phyloP scores from a whole-genome alignment of 306 rosid species.

The Ochetophila trinervis region DNA sequence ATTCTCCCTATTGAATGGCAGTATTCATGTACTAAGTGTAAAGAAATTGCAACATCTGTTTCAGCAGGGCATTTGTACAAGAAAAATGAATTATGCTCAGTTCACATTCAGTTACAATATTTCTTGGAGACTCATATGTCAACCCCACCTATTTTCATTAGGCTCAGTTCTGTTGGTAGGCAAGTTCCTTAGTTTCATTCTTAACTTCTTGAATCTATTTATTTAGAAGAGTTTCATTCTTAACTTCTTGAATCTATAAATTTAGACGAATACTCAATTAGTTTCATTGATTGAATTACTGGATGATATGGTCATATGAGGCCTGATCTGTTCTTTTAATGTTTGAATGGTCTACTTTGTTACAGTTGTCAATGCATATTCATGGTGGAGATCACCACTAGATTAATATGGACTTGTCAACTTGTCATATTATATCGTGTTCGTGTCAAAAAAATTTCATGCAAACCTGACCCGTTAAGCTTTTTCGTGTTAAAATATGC shows the following conservation, averaged over 20 bases:
- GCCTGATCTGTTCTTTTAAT: background rate
- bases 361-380: background rate
- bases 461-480: too few species aligned
- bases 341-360: background rate
- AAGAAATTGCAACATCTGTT: constrained; percentile 37
- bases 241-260: too few species aligned
- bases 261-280: background rate
- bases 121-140: constrained; percentile 31
- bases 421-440: too few species aligned
- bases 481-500: too few species aligned
- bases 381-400: too few species aligned
- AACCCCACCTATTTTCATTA: constrained; percentile 56
- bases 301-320: background rate
- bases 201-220: constrained; percentile 5
- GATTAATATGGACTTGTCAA: too few species aligned
- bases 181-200: constrained; percentile 28
- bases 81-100: constrained; percentile 43
- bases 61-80: constrained; percentile 31
- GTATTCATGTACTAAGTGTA: constrained; percentile 65
- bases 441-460: too few species aligned
- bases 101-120: constrained; percentile 53
- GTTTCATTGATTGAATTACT: background rate
- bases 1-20: constrained; percentile 75
- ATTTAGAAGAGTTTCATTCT: too few species aligned
- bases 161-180: constrained; percentile 84